These are phyloP conservation scores for Phytophthora palmivora DNA, from an alignment of 352 stramenopile genomes.

Conservation along the genomic window DNA sequence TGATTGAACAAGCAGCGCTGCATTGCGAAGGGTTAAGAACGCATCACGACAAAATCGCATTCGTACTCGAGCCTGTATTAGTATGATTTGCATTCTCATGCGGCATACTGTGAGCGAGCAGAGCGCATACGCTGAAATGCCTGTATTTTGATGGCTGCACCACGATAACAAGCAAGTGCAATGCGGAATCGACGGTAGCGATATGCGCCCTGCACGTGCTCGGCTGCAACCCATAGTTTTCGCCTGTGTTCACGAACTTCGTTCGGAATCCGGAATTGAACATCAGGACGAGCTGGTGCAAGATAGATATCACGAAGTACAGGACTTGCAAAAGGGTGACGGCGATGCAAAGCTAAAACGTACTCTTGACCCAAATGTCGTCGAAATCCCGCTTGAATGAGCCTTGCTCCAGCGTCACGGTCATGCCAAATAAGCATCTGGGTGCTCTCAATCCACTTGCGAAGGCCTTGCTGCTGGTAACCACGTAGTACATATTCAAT, in stretches of 20 bases:
- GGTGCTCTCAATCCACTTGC: constrained; percentile 61
- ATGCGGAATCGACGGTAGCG: constrained; percentile 60
- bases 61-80: constrained; percentile 61
- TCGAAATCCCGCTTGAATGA: constrained; percentile 64
- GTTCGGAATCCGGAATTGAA: constrained; percentile 53
- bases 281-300: constrained; percentile 35
- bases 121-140: constrained; percentile 61
- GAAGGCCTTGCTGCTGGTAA: constrained; percentile 66
- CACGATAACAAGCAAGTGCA: constrained; percentile 59
- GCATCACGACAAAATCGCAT: constrained; percentile 52
- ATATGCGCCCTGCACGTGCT: constrained; percentile 64
- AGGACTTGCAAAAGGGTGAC: constrained; percentile 46
- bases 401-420: constrained; percentile 54
- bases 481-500: constrained; percentile 75
- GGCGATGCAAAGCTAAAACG: constrained; percentile 55
- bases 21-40: constrained; percentile 53
- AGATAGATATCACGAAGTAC: constrained; percentile 70
- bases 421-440: constrained; percentile 67
- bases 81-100: constrained; percentile 50
- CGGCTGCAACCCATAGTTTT: constrained; percentile 63
- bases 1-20: constrained; percentile 62
- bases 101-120: constrained; percentile 38
- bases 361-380: constrained; percentile 44
- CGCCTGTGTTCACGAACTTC: constrained; percentile 64
- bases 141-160: constrained; percentile 68